phyloP scores from a whole-genome alignment of 139 green algal genomes.

The Tetradesmus lagerheimii region DNA sequence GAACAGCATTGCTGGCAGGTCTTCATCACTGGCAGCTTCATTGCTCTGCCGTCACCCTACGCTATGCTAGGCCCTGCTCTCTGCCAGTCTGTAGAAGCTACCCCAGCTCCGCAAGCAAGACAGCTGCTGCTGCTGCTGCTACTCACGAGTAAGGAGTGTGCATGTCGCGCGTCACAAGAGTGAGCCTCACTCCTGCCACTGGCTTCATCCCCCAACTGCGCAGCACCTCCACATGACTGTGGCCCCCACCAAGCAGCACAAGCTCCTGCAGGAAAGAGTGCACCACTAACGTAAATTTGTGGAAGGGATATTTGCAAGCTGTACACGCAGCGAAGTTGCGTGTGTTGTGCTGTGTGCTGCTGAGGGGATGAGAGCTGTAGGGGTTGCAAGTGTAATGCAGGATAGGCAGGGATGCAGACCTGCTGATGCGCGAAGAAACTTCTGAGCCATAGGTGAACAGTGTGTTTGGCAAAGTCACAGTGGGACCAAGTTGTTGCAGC shows the following conservation, averaged over 20 bases:
- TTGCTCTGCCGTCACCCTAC: too few species aligned
- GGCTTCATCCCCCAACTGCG: conserved; percentile 83
- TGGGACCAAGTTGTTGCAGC: too few species aligned
- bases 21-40: too few species aligned
- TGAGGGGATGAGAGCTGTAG: not conserved
- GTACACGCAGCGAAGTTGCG: not conserved
- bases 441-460: not conserved
- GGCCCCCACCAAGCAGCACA: conserved; percentile 90
- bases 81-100: too few species aligned
- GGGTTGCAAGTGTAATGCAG: not conserved
- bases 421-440: too few species aligned
- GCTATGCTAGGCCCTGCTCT: too few species aligned
- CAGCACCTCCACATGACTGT: conserved; percentile 87
- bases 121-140: not conserved
- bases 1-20: too few species aligned
- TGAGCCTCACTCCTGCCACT: conserved; percentile 86
- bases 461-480: too few species aligned
- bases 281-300: not conserved
- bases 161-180: conserved; percentile 86
- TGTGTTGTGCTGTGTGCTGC: not conserved
- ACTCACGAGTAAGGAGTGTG: conserved; percentile 93
- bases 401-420: too few species aligned
- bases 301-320: not conserved
- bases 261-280: not conserved
- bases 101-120: not conserved